Evolutionary conservation across 192 early-diverging fungal species (phyloP), one percentile per base, ranked within the genome.

Genomic region (Coemansia guatemalensis): DNA sequence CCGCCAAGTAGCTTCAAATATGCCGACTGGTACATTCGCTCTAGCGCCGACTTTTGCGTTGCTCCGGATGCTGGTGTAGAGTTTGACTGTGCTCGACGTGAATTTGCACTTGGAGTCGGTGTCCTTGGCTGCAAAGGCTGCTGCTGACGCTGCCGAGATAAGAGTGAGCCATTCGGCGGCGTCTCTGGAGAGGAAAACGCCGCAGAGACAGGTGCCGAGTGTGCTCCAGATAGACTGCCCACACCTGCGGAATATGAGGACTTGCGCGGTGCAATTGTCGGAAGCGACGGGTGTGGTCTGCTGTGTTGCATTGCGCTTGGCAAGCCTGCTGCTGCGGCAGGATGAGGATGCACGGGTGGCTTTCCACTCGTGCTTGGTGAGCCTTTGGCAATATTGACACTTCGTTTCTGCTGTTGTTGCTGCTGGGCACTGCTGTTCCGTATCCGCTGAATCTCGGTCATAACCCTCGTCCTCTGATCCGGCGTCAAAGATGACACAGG

Each of bases 21-120:
- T 8, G 78, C 78, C 7, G 78, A 81, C 55, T 72, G 68, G 52
- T 81, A 81, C 78, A 81, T 74, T 54, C 56, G 61, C 55, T 74
- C 78, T 30, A 81, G 58, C 26, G 72, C 72, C 0, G 77, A 57
- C 44, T 55, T 70, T 20, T 60, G 66, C 8, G 66, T 22, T 18
- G 29, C 26, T 4, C 60, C 48, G 21, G 56, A 22, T 17, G 22
- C 52, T 6, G 52, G 7, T 25, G 39, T n/a, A 35, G 51, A 5
- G 14, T 32, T 32, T 9, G 53, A 11, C 53, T 55, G 39, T 17
- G 25, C 51, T 41, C 27, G 61, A 20, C 33, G 50, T 9, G 52
- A 26, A 18, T 18, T 30, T 20, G n/a, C 33, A 20, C 17, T 26
- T 9, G 35, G 24, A 1, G 32, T 41, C 17, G 56, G 56, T 7